Base-by-base conservation (phyloP, 306 rosid genomes). In the Rosa multiflora region DNA sequence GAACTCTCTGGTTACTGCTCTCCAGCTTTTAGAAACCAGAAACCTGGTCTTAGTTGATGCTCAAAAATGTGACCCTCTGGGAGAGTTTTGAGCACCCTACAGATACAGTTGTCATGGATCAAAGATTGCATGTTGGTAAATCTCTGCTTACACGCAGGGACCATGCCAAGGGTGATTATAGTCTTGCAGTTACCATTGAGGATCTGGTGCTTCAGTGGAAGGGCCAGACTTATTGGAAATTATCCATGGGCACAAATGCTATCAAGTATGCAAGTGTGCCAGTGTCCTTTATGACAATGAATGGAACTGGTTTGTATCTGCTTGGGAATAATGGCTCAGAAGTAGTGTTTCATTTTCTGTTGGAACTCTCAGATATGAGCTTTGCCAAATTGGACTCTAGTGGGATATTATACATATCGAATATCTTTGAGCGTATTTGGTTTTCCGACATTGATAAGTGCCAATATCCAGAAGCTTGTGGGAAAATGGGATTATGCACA, bases 141-240 rank as follows among this genome's bases (percentile, higher is more conserved):
- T 11, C 77, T 7, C 6, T 79, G 67, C 53, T 2, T 23, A 35
- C 53, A 40, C 4, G 53, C 44, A 29, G 32, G 32, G 32, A 29
- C 32, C 32, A 40, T 52, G 40, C 29, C n/a, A 4, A 4, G 15
- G 77, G 53, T 5, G 26, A 47, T 4, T 79, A 49, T 12, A 23
- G 55, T 4, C 53, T 51, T 1, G 2, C 46, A 51, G 35, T 79
- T 9, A 78, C 76, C 15, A 37, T 6, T 2, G 46, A 21, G 1
- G 76, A 78, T 74, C n/a, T 56, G 46, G 39, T 70, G 47, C 15
- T 78, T 56, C 70, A 70, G 35, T 78, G 82, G 82, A 56, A 70
- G 5, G 76, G 70, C 58, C 12, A 43, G 48, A 55, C 69, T 2
- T 70, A 78, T 70, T 78, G 82, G 82, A 79, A 79, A 35, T 56